Percentiles rank a stretch among this genome's conserved stretches.
These are phyloP conservation scores for Colletotrichum caudatum DNA, from an alignment of 2,329 filamentous ascomycete genomes.

Conservation along the genomic window DNA sequence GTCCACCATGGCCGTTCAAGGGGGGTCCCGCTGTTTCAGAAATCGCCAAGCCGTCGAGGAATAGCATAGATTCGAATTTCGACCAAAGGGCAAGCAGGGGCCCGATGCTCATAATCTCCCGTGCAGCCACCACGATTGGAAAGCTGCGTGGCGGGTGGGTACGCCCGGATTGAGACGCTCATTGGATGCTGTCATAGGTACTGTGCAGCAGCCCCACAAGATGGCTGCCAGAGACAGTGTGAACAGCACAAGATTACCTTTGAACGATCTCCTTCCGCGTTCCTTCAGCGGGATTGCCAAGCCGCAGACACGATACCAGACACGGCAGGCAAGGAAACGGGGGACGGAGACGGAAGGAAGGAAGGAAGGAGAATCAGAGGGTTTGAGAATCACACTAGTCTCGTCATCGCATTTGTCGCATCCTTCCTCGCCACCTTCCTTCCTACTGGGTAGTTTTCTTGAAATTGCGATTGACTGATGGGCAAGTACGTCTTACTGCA, in stretches of 20 bases:
- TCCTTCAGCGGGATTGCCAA: conserved; percentile 35
- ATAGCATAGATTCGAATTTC: conserved; percentile 38
- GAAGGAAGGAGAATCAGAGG: background rate
- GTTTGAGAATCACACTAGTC: conserved; percentile 11
- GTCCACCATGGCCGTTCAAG: conserved; percentile 4
- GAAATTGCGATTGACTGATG: conserved; percentile 36
- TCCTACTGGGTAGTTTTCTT: conserved; percentile 5
- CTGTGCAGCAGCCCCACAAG: background rate
- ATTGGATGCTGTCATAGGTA: background rate
- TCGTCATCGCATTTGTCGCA: conserved; percentile 8
- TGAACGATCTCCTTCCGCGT: conserved; percentile 23
- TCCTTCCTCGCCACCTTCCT: background rate
- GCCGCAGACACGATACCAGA: conserved; percentile 11
- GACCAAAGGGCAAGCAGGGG: conserved; percentile 2
- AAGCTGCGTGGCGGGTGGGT: background rate
- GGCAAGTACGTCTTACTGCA: background rate
- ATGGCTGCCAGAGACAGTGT: background rate
- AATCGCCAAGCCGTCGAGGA: conserved; percentile 38
- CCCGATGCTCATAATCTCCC: conserved; percentile 36
- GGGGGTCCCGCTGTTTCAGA: conserved; percentile 39
- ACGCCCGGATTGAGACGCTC: background rate
- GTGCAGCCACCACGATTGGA: background rate
- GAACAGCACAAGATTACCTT: no score
- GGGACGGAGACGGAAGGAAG: background rate
- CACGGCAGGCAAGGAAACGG: background rate